These are phyloP conservation scores for Podila minutissima DNA, from an alignment of 192 early-diverging fungal species.

Conservation along the genomic window DNA sequence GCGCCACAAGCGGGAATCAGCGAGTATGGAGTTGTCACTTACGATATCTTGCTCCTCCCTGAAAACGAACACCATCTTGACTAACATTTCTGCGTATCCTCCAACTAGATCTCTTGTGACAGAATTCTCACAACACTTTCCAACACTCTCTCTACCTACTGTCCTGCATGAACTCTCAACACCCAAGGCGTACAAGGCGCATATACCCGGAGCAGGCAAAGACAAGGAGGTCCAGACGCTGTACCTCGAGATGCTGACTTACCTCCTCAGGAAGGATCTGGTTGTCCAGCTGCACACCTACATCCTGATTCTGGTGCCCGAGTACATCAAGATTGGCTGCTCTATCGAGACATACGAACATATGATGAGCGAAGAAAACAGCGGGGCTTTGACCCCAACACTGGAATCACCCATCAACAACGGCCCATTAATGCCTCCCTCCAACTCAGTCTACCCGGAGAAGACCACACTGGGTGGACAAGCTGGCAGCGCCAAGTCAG, in stretches of 20 bases:
- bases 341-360: slow-evolving; percentile 46
- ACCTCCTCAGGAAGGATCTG: slow-evolving; percentile 78
- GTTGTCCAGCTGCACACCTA: slow-evolving; percentile 89
- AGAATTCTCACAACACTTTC: slow-evolving; percentile 70
- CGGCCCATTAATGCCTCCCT: not conserved
- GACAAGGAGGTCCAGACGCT: slow-evolving; percentile 70
- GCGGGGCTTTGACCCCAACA: slow-evolving; percentile 32
- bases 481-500: slow-evolving; percentile 41
- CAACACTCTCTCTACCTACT: slow-evolving; percentile 62
- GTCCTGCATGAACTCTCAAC: slow-evolving; percentile 66
- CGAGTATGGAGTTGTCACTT: slow-evolving; percentile 50
- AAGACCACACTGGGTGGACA: slow-evolving; percentile 4
- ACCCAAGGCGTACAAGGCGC: slow-evolving; percentile 64
- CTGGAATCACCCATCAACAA: slow-evolving; percentile 20
- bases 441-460: not conserved
- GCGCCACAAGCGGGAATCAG: slow-evolving; percentile 70
- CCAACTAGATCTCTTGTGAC: slow-evolving; percentile 48
- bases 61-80: not conserved
- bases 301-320: slow-evolving; percentile 69
- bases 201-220: slow-evolving; percentile 57
- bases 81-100: slow-evolving; percentile 32
- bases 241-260: slow-evolving; percentile 86
- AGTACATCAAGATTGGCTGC: slow-evolving; percentile 61
- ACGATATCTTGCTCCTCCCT: not conserved
- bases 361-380: slow-evolving; percentile 33